Evolutionary conservation across 176 grass and related monocot species (phyloP).

Genomic region (Paspalum notatum): DNA sequence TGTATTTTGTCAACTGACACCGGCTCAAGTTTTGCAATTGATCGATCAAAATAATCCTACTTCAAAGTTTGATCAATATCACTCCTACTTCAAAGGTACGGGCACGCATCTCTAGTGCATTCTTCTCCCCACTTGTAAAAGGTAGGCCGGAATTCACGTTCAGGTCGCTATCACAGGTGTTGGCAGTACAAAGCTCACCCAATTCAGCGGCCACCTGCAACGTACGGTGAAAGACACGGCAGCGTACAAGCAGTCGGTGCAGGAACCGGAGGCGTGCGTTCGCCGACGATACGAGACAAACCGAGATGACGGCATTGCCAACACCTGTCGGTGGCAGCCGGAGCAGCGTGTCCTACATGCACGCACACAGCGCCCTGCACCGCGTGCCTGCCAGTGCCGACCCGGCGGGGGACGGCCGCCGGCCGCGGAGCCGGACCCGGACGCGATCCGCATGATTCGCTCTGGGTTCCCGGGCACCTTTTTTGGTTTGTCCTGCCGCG

Average conservation of each 20-base stretch:
- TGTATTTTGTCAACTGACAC: not conserved
- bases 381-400: not conserved
- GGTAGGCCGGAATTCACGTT: not conserved
- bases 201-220: not conserved
- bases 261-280: not conserved
- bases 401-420: no score
- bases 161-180: not conserved
- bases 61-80: no score
- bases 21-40: not conserved
- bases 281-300: not conserved
- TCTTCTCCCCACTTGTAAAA: not conserved
- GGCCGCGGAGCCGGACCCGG: not conserved
- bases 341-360: conserved; percentile 35
- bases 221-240: not conserved
- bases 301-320: no score
- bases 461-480: not conserved
- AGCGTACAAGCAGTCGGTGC: not conserved
- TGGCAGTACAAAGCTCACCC: not conserved
- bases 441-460: conserved; percentile 3
- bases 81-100: no score
- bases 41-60: no score
- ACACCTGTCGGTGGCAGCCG: not conserved
- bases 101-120: no score
- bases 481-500: not conserved
- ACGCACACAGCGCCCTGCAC: not conserved